Evolutionary conservation across 495 filamentous ascomycete genomes (phyloP), one percentile per base, ranked within the genome.

Genomic region (Thozetella sp.): DNA sequence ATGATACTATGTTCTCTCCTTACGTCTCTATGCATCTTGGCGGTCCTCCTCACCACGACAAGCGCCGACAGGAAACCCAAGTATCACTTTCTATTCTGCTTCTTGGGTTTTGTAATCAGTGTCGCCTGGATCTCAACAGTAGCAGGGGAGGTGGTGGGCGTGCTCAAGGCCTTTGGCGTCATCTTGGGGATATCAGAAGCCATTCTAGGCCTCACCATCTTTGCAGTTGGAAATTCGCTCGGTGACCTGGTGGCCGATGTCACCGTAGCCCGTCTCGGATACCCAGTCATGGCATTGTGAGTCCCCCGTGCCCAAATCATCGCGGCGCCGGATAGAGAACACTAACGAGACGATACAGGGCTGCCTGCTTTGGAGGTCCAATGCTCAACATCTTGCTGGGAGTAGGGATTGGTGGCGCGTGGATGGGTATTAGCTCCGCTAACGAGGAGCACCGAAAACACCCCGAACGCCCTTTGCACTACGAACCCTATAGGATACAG

Each of bases 311-410:
- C 25, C 19, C 23, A 22, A 6, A 20, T n/a, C n/a, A n/a, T n/a
- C n/a, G n/a, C n/a, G n/a, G n/a, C n/a, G n/a, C n/a, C n/a, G n/a
- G n/a, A n/a, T n/a, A n/a, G n/a, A n/a, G n/a, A 45, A 25, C 22
- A 19, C 58, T 64, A 58, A 62, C 54, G 9, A 51, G 58, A 40
- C 3, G 25, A 13, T 22, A 63, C 61, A 81, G 78, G 54, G 87
- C 86, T 1, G 96, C 96, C 25, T 99, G 96, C 67, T 98, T 98
- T 66, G 96, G 96, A 17, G 96, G 96, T 0, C 96, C 96, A 0
- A 92, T 99, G 92, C 83, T 99, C 23, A 99, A 99, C 66, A 99
- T 99, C 55, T 76, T 99, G 0, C 85, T 99, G 13, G 96, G 96
- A 0, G 93, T 99, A 51, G 96, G 96, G 2, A 73, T 97, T 10